A percentile compares a stretch with the other conserved stretches of the same genome.
phyloP scores from a whole-genome alignment of 495 filamentous ascomycete species.

The Xylaria venustula region DNA sequence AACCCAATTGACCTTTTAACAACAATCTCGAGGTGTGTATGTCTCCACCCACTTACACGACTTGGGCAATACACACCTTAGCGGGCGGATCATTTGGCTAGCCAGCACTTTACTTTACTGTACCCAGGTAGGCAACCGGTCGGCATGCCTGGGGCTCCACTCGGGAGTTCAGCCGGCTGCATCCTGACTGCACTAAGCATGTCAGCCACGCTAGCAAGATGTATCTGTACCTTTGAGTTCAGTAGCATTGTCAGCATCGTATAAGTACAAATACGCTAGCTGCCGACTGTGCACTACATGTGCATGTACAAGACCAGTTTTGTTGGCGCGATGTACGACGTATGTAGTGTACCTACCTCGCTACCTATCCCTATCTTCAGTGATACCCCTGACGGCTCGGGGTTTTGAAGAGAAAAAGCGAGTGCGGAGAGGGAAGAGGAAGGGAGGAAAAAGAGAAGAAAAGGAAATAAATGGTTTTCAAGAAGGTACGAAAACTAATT shows the following conservation, averaged over 20 bases:
- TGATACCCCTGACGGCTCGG: constrained; percentile 7
- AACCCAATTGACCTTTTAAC: too few species aligned
- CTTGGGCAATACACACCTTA: neutral
- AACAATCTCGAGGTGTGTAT: too few species aligned
- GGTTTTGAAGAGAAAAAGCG: constrained; percentile 3
- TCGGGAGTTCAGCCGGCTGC: constrained; percentile 15
- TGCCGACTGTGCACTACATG: neutral
- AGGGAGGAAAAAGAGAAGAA: neutral
- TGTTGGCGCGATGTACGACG: neutral
- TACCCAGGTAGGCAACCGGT: too few species aligned
- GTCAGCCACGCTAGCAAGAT: neutral
- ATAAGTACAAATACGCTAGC: neutral
- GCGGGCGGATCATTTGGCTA: constrained; percentile 10
- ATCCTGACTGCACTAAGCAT: neutral
- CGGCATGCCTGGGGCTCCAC: too few species aligned
- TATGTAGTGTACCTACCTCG: neutral
- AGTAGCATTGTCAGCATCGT: neutral
- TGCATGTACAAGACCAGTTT: neutral
- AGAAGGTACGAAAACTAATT: neutral
- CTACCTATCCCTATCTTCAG: too few species aligned
- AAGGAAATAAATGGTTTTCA: neutral
- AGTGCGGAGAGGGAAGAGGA: neutral
- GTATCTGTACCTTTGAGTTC: neutral
- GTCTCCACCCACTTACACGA: too few species aligned
- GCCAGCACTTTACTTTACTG: neutral